These are phyloP conservation scores for Chaetothyriales sp. DNA, from an alignment of 2,329 filamentous ascomycete species.

Conservation along the genomic window DNA sequence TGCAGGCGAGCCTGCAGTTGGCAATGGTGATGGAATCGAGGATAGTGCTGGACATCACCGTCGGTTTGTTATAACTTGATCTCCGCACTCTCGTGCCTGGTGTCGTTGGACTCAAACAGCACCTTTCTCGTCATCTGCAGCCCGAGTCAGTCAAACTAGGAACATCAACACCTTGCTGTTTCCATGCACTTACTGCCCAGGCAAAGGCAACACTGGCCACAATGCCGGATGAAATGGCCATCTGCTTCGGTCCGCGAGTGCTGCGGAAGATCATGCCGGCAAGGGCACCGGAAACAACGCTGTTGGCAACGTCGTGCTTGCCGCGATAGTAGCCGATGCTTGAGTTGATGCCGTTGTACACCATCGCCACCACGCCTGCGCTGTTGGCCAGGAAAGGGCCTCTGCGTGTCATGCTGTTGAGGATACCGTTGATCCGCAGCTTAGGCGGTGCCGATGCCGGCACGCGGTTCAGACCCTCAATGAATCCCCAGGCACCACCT, in stretches of 20 bases:
- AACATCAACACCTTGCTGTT: conserved; percentile 5
- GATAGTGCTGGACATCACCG: too few relatives aligned
- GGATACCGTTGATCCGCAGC: conserved; percentile 79
- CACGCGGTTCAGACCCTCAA: conserved; percentile 67
- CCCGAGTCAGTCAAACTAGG: conserved; percentile 9
- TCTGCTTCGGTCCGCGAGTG: conserved; percentile 73
- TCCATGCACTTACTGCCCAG: conserved; percentile 65
- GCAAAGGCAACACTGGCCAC: conserved; percentile 70
- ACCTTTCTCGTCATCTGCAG: conserved; percentile 36
- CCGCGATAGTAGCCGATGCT: conserved; percentile 63
- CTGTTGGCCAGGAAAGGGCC: conserved; percentile 95
- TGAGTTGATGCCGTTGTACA: conserved; percentile 88
- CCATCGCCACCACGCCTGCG: conserved; percentile 85
- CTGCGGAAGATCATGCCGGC: conserved; percentile 96
- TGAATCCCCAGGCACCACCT: conserved; percentile 82
- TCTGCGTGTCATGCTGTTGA: conserved; percentile 84
- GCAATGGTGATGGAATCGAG: too few relatives aligned
- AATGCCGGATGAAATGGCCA: conserved; percentile 86
- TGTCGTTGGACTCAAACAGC: conserved; percentile 27
- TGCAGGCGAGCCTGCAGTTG: background rate
- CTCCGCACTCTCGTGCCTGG: background rate
- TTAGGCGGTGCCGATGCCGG: conserved; percentile 64
- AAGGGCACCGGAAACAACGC: conserved; percentile 65
- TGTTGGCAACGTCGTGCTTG: conserved; percentile 82
- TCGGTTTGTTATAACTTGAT: background rate